phyloP scores from a whole-genome alignment of 202 grass and related monocot species.

The Carex sylvatica region DNA sequence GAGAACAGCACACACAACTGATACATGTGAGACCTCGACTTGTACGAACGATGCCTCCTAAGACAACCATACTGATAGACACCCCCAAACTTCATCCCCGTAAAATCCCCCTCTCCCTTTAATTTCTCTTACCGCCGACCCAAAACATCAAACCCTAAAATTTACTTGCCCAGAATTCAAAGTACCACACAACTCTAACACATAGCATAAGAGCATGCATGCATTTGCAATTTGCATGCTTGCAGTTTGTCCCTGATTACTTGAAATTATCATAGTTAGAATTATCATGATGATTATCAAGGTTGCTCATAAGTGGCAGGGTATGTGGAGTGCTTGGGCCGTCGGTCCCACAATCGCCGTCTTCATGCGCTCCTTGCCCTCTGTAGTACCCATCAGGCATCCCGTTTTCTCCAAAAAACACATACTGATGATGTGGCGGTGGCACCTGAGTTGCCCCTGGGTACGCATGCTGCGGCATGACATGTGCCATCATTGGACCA shows the following conservation, averaged over 20 bases:
- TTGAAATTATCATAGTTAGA: conserved; percentile 7
- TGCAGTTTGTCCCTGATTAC: neutral
- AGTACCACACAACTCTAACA: neutral
- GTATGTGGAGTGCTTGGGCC: conserved; percentile 17
- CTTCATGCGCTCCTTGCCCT: neutral
- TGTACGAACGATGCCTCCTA: neutral
- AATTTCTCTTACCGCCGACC: conserved; percentile 4
- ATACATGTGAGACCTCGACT: conserved; percentile 13
- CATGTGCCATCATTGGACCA: conserved; percentile 14
- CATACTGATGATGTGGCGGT: conserved; percentile 1
- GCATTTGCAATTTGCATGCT: too few species aligned
- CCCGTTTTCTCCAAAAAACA: conserved; percentile 20
- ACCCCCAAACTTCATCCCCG: conserved; percentile 2
- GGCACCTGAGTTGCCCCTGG: neutral
- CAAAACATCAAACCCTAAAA: conserved; percentile 16
- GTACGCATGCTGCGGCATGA: neutral
- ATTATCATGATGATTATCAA: conserved; percentile 25
- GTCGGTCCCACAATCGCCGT: neutral
- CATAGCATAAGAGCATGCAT: conserved; percentile 5
- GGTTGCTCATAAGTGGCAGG: conserved; percentile 21
- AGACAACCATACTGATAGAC: conserved; percentile 9
- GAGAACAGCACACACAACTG: neutral
- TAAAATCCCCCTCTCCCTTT: neutral
- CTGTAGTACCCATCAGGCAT: neutral
- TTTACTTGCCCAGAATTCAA: neutral